phyloP scores from a whole-genome alignment of 371 early-diverging fungal genomes.

The Haplosporangium sp. region DNA sequence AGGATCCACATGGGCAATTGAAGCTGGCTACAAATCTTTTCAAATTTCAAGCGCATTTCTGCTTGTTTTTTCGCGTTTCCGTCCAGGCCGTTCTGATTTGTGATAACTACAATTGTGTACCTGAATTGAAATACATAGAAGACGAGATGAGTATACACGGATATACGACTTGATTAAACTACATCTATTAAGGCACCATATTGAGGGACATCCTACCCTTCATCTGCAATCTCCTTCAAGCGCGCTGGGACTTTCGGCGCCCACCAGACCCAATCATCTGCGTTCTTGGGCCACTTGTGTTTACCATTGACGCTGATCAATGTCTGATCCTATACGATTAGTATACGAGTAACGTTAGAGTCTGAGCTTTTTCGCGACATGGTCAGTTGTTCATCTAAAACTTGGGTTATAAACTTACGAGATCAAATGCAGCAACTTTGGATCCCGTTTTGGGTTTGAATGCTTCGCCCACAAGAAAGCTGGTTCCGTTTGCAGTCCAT shows the following conservation, averaged over 20 bases:
- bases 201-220: slow-evolving; percentile 62
- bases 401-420: slow-evolving; percentile 56
- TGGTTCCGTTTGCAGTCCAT: slow-evolving; percentile 37
- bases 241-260: slow-evolving; percentile 62
- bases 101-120: slow-evolving; percentile 77
- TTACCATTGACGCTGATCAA: slow-evolving; percentile 74
- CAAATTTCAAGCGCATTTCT: slow-evolving; percentile 67
- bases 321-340: slow-evolving; percentile 71
- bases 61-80: slow-evolving; percentile 54
- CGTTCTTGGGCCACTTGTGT: slow-evolving; percentile 71
- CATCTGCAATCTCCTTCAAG: slow-evolving; percentile 63
- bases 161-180: too few relatives aligned
- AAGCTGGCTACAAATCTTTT: slow-evolving; percentile 58
- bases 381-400: too few relatives aligned
- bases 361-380: neutral
- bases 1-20: slow-evolving; percentile 69
- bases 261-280: slow-evolving; percentile 86
- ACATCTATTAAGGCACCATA: neutral
- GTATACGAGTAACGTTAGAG: neutral
- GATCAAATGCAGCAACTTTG: slow-evolving; percentile 86
- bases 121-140: slow-evolving; percentile 36
- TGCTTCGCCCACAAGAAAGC: slow-evolving; percentile 52
- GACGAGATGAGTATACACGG: neutral
- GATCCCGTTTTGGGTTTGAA: slow-evolving; percentile 29
- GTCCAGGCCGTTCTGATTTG: slow-evolving; percentile 77